These are phyloP conservation scores for Mycosarcoma maydis DNA, from an alignment of 1,284 basidiomycete genomes.

Conservation along the genomic window DNA sequence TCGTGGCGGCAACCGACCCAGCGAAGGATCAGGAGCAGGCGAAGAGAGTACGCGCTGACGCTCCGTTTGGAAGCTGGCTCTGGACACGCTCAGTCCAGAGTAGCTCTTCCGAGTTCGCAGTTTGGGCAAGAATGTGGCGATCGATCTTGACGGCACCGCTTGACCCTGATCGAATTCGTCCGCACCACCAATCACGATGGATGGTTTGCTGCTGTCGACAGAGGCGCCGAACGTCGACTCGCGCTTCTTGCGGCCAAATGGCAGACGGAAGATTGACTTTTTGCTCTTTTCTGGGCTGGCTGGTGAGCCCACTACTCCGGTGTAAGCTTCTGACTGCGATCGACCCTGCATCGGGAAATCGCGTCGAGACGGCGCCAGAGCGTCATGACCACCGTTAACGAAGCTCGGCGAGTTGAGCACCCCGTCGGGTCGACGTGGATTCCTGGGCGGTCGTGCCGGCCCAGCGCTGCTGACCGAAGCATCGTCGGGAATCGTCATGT, in stretches of 20 bases:
- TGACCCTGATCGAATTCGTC: not conserved
- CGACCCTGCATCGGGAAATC: constrained; percentile 25
- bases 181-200: constrained; percentile 16
- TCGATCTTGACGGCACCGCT: not conserved
- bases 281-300: constrained; percentile 15
- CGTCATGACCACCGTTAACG: constrained; percentile 2
- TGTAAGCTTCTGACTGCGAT: constrained; percentile 8
- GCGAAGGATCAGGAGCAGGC: constrained; percentile 12
- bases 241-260: constrained; percentile 48
- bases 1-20: constrained; percentile 21
- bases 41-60: constrained; percentile 42
- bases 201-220: constrained; percentile 3
- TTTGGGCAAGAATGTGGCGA: constrained; percentile 18
- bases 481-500: constrained; percentile 15
- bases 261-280: constrained; percentile 22
- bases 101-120: constrained; percentile 33
- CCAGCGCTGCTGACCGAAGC: constrained; percentile 18
- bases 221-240: constrained; percentile 29
- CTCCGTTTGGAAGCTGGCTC: constrained; percentile 31
- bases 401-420: constrained; percentile 21
- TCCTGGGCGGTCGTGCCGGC: constrained; percentile 30
- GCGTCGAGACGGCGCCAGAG: not conserved
- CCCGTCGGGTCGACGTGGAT: constrained; percentile 36
- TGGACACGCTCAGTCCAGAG: constrained; percentile 27
- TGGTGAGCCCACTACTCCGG: constrained; percentile 1